Percentiles rank a stretch among this genome's conserved stretches.
Evolutionary conservation across 805 yeast species (phyloP).

Genomic region (Metschnikowia amazonensis): DNA sequence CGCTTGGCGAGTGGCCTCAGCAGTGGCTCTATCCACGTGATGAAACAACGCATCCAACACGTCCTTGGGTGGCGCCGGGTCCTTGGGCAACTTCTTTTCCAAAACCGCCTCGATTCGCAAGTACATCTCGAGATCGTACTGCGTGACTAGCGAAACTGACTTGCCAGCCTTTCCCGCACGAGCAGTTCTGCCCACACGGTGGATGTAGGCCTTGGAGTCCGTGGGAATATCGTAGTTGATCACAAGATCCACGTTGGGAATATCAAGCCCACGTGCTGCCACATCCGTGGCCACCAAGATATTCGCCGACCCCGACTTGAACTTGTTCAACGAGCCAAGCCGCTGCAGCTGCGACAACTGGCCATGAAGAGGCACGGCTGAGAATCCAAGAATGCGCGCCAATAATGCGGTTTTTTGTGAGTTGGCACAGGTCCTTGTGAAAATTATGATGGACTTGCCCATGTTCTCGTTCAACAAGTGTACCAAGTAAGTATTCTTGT

Average conservation of each 20-base stretch:
- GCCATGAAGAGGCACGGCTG: slow-evolving; percentile 92
- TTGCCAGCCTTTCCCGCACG: slow-evolving; percentile 90
- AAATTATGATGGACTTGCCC: slow-evolving; percentile 86
- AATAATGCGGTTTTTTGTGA: slow-evolving; percentile 85
- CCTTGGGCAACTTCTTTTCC: slow-evolving; percentile 75
- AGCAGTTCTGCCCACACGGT: slow-evolving; percentile 93
- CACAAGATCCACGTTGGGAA: slow-evolving; percentile 74
- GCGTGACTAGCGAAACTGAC: slow-evolving; percentile 85
- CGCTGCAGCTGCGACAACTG: slow-evolving; percentile 83
- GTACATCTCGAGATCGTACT: slow-evolving; percentile 87
- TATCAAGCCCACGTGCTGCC: slow-evolving; percentile 87
- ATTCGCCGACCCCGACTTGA: slow-evolving; percentile 65
- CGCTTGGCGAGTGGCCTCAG: slow-evolving; percentile 81
- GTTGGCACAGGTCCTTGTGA: slow-evolving; percentile 93
- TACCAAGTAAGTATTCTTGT: slow-evolving; percentile 82
- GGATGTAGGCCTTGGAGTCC: slow-evolving; percentile 79
- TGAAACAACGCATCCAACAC: slow-evolving; percentile 74
- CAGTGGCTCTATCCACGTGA: slow-evolving; percentile 86
- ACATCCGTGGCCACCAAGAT: slow-evolving; percentile 81
- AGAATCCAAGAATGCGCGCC: slow-evolving; percentile 76
- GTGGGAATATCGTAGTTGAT: slow-evolving; percentile 78
- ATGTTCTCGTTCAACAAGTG: slow-evolving; percentile 74
- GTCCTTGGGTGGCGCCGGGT: slow-evolving; percentile 70
- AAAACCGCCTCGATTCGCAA: slow-evolving; percentile 85
- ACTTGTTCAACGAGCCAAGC: slow-evolving; percentile 74